phyloP scores from a whole-genome alignment of 768 basidiomycete species.

The Tephrocybe sp. region DNA sequence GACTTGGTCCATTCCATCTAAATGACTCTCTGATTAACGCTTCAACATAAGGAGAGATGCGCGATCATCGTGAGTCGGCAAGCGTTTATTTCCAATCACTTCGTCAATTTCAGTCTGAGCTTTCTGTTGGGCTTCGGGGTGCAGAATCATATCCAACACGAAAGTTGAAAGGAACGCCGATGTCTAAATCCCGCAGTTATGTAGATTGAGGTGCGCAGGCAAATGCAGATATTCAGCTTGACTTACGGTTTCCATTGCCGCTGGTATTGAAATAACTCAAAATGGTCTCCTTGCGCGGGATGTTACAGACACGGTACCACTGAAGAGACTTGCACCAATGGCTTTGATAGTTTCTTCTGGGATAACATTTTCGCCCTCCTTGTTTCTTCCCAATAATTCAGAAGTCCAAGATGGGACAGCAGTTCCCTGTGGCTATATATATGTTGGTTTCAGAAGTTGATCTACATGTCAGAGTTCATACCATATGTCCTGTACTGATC shows the following conservation, averaged over 20 bases:
- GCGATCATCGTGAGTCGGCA: conserved; percentile 15
- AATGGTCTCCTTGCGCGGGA: background rate
- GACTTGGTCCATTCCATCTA: conserved; percentile 1
- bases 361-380: background rate
- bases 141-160: conserved; percentile 20
- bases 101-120: conserved; percentile 21
- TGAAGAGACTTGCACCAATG: background rate
- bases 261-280: background rate
- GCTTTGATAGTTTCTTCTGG: background rate
- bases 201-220: background rate
- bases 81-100: conserved; percentile 18
- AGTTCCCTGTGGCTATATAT: background rate
- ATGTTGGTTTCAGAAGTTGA: background rate
- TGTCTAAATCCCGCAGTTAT: background rate
- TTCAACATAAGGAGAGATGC: conserved; percentile 17
- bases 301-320: background rate
- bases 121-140: conserved; percentile 19
- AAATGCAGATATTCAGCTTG: background rate
- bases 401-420: background rate
- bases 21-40: conserved; percentile 14
- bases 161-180: conserved; percentile 3
- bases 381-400: background rate
- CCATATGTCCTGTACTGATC: background rate
- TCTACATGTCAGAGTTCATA: background rate
- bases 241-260: background rate